Evolutionary conservation across 2,329 filamentous ascomycete species (phyloP).

Genomic region (Aspergillus sp.): DNA sequence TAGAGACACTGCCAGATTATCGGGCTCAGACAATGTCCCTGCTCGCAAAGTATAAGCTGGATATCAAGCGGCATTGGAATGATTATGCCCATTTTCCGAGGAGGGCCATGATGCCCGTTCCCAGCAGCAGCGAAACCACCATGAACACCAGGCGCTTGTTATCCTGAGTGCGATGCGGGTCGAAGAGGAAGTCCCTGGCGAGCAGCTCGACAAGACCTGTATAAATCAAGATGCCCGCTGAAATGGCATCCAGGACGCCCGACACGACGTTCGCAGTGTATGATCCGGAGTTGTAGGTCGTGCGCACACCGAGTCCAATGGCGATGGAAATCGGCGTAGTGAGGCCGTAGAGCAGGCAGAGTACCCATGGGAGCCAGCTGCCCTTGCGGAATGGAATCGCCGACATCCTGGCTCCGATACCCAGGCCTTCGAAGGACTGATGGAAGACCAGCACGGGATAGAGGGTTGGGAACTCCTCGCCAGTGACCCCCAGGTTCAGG

Average conservation of each 20-base stretch:
- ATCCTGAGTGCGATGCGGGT: conserved; percentile 13
- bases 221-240: conserved; percentile 14
- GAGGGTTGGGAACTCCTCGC: conserved; percentile 57
- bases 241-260: conserved; percentile 12
- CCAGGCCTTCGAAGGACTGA: conserved; percentile 63
- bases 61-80: neutral
- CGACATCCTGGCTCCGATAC: conserved; percentile 61
- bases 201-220: conserved; percentile 13
- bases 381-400: conserved; percentile 52
- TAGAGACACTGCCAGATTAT: no score
- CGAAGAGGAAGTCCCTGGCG: conserved; percentile 15
- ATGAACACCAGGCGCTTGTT: conserved; percentile 41
- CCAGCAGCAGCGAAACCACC: conserved; percentile 41
- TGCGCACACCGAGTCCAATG: conserved; percentile 12
- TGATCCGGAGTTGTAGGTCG: conserved; percentile 13
- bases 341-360: conserved; percentile 13
- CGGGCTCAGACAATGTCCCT: neutral
- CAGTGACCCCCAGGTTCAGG: conserved; percentile 60
- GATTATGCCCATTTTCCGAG: conserved; percentile 52
- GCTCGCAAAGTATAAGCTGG: no score
- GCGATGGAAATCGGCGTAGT: conserved; percentile 15
- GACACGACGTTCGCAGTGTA: conserved; percentile 10
- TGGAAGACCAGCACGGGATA: conserved; percentile 64
- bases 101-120: conserved; percentile 50
- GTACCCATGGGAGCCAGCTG: conserved; percentile 13